phyloP scores from a whole-genome alignment of 1,284 basidiomycete genomes.

The Coniferiporia sulphurascens region DNA sequence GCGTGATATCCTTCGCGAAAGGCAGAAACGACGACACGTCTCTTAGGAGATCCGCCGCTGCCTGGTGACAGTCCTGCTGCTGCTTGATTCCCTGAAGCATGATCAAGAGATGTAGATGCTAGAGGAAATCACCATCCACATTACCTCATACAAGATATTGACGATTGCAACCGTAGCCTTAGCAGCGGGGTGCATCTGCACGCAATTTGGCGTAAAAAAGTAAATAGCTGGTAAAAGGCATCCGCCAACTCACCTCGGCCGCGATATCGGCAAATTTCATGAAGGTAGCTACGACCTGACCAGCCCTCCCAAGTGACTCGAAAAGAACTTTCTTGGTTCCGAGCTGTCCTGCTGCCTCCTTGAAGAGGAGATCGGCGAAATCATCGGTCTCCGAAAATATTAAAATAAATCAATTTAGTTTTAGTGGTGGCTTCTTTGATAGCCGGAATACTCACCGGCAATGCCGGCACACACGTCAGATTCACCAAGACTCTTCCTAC shows the following conservation, averaged over 20 bases:
- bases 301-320: neutral
- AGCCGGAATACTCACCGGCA: no score
- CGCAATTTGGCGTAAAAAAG: neutral
- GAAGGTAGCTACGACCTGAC: neutral
- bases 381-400: neutral
- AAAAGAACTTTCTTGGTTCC: neutral
- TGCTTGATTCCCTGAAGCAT: neutral
- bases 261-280: neutral
- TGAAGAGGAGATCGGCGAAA: neutral
- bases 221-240: neutral
- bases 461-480: no score
- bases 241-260: neutral
- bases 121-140: neutral
- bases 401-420: neutral
- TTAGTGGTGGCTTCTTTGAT: no score
- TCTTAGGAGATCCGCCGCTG: neutral
- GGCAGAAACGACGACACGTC: neutral
- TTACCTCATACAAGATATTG: neutral
- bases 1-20: neutral
- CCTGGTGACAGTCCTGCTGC: neutral
- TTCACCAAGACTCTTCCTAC: no score
- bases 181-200: neutral
- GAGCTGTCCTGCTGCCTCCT: neutral
- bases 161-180: neutral
- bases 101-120: neutral